A percentile compares a stretch with the other conserved stretches of the same genome.
phyloP scores from a whole-genome alignment of 306 rosid genomes.

The Parietaria judaica region DNA sequence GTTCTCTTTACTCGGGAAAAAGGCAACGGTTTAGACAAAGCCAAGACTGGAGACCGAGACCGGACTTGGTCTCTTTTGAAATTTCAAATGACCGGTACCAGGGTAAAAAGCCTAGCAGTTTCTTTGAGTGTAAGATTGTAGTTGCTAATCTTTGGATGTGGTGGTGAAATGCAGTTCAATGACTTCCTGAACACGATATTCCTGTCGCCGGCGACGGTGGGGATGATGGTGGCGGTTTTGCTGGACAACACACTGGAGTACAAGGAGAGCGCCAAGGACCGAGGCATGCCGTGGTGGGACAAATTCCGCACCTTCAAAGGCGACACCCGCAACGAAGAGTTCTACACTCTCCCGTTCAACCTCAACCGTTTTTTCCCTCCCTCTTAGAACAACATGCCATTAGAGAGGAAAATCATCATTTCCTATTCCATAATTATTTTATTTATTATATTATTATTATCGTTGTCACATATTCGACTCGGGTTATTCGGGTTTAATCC shows the following conservation, averaged over 20 bases:
- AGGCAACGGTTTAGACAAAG: no score
- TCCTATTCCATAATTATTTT: conserved; percentile 19
- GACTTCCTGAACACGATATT: conserved; percentile 91
- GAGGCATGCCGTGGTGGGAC: conserved; percentile 99
- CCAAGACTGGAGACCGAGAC: no score
- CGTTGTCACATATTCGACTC: conserved; percentile 23
- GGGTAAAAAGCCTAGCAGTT: no score
- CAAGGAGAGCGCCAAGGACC: conserved; percentile 74
- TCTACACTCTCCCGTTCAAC: conserved; percentile 96
- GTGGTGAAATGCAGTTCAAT: conserved; percentile 55
- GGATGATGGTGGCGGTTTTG: conserved; percentile 72
- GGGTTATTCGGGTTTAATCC: conserved; percentile 37
- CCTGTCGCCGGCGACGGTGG: conserved; percentile 83
- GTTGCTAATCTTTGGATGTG: no score
- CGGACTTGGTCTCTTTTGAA: no score
- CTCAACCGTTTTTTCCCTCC: conserved; percentile 96
- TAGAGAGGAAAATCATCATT: conserved; percentile 62
- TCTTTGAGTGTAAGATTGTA: no score
- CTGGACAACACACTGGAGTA: conserved; percentile 94
- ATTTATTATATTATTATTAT: neutral
- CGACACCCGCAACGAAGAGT: conserved; percentile 85
- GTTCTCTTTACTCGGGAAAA: no score
- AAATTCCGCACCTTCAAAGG: conserved; percentile 83
- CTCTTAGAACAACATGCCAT: conserved; percentile 16
- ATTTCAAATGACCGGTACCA: no score